Base-by-base conservation (phyloP, 768 basidiomycete genomes). In the Rhodocollybia butyracea region DNA sequence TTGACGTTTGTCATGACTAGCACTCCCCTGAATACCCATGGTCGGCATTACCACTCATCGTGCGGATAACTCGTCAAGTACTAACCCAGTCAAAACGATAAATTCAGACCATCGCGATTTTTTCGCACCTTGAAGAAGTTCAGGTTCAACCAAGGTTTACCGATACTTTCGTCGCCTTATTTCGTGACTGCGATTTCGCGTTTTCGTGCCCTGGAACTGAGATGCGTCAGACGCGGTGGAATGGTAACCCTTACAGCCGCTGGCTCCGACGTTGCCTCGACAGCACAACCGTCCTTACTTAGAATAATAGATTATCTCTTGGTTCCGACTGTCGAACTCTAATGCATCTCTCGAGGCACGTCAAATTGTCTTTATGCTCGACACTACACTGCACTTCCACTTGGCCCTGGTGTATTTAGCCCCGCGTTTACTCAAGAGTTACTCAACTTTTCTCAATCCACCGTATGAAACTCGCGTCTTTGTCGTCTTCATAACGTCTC, bases 61-160 rank as follows among this genome's bases (percentile, higher is more conserved):
- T 21, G 34, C 7, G 17, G 8, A 36, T 36, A 17, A 36, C 17
- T 47, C 10, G 32, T 47, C 15, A n/a, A 12, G 3, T 34, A 24
- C 48, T 38, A 34, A 39, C 48, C 34, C 32, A 13, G 48, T 50
- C 48, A 32, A 34, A 50, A 22, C 24, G 32, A 50, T 30, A 53
- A 43, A 27, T 11, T 38, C 51, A 41, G 19, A 40, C 43, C 64
- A 70, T 73, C 71, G 69, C 70, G 71, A 65, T 70, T 70, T 70
- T 63, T 58, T 67, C 66, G 66, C 66, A 64, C 54, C 36, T 46
- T 47, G 34, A 51, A 21, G 24, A 42, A 55, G 30, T 32, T 42
- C 40, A 54, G 24, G 27, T 54, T 51, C 24, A 53, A 10, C 27
- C 41, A 41, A 40, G 45, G 46, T 45, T 34, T 54, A 32, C 42